Base-by-base conservation (phyloP, 1,284 basidiomycete genomes). In the Ganoderma lingzhi region DNA sequence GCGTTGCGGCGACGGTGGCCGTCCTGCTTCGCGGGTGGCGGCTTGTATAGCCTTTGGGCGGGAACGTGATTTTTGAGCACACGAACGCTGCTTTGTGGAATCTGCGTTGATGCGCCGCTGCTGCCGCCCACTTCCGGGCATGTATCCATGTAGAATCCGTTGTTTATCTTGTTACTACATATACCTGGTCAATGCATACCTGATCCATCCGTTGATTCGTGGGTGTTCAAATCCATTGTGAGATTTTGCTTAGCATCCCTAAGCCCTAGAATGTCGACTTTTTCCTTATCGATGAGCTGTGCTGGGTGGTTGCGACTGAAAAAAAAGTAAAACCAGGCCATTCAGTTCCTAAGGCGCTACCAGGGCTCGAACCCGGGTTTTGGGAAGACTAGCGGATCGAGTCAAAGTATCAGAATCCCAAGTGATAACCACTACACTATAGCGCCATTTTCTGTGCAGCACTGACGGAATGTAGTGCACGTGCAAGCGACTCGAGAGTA, bases 331-430 rank as follows among this genome's bases (percentile, higher is more conserved):
- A 58, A 32, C 14, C 3, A n/a, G 28, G 10, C 17, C 17, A 23
- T 23, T 23, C 23, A 23, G 23, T 23, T 23, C 23, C 23, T 23
- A 1, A 72, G 71, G 71, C 71, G 71, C 71, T 72, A 70, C 71
- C 69, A 72, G 71, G 71, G 69, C 64, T 70, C 71, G 71, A 72
- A 72, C 71, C 71, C 70, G 71, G 71, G 71, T 73, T 65, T 70
- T 67, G 67, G 69, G 71, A 73, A 73, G 14, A 63, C 23, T 23
- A 23, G 23, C 23, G 23, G 23, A 23, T 23, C 23, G 23, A 23
- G 23, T 23, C 23, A 23, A 23, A 23, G 23, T 23, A n/a, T 73
- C 69, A 73, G 69, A 70, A 70, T 69, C 67, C 67, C 67, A 65
- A 69, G 67, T 73, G 69, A 70, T 69, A 70, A 70, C 67, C 69